Conservation (phyloP, 148 eudicot species). For the Chenopodium quinoa region DNA sequence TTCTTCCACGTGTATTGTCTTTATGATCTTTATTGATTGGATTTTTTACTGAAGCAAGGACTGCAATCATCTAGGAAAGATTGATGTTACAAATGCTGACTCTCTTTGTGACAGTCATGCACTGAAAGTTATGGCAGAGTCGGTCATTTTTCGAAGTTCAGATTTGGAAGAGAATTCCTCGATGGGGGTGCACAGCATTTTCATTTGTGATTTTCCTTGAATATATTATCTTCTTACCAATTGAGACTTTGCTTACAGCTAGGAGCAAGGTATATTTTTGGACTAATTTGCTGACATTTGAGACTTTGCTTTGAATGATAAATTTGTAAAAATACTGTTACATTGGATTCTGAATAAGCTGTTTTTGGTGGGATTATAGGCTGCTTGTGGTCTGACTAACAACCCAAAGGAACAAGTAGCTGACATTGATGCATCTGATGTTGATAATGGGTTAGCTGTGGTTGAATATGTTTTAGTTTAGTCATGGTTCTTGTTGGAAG, state of each 20-base stretch:
- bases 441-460: no score
- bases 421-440: no score
- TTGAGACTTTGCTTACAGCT: constrained; percentile 7
- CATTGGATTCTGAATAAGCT: no score
- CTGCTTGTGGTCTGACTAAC: no score
- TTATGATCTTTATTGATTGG: background rate
- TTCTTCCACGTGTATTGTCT: background rate
- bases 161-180: constrained; percentile 35
- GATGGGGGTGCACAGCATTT: constrained; percentile 40
- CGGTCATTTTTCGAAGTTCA: constrained; percentile 23
- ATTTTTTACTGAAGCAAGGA: constrained; percentile 31
- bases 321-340: no score
- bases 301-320: no score
- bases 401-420: no score
- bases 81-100: constrained; percentile 22
- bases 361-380: no score
- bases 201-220: background rate
- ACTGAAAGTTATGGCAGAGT: constrained; percentile 19
- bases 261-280: no score
- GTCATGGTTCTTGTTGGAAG: no score
- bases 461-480: no score
- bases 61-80: constrained; percentile 10
- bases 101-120: constrained; percentile 13
- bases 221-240: constrained; percentile 8
- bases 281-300: no score